Percentiles rank a stretch among this genome's conserved stretches.
phyloP scores from a whole-genome alignment of 768 basidiomycete genomes.

The Trametes cubensis region DNA sequence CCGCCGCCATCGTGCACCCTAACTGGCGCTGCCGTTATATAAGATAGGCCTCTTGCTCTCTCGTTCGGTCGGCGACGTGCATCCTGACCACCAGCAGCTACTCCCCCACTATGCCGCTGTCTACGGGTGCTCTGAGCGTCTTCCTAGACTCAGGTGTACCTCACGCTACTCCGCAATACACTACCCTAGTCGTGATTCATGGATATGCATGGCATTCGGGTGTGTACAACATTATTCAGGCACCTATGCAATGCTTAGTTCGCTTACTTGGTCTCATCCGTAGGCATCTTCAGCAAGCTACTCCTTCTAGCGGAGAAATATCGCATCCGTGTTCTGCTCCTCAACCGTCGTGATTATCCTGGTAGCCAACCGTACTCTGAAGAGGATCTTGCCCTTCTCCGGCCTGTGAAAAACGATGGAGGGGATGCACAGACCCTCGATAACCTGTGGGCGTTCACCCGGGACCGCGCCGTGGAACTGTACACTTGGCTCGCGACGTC shows the following conservation, averaged over 20 bases:
- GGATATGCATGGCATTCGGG: conserved; percentile 6
- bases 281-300: neutral
- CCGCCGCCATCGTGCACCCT: no score
- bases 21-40: no score
- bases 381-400: neutral
- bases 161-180: neutral
- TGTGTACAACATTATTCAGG: no score
- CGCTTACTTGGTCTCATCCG: no score
- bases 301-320: neutral
- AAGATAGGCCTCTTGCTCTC: no score
- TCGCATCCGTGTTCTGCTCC: neutral
- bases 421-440: neutral
- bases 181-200: conserved; percentile 17
- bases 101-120: neutral
- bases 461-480: neutral
- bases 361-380: neutral
- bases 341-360: neutral
- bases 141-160: conserved; percentile 2
- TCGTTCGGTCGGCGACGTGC: no score
- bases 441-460: neutral
- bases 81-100: neutral
- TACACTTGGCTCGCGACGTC: neutral
- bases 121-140: neutral
- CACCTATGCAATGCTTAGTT: no score
- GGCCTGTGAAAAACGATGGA: neutral